A percentile compares a stretch with the other conserved stretches of the same genome.
Evolutionary conservation across 345 rosid genomes (phyloP).

Genomic region (Fremontodendron californicum): DNA sequence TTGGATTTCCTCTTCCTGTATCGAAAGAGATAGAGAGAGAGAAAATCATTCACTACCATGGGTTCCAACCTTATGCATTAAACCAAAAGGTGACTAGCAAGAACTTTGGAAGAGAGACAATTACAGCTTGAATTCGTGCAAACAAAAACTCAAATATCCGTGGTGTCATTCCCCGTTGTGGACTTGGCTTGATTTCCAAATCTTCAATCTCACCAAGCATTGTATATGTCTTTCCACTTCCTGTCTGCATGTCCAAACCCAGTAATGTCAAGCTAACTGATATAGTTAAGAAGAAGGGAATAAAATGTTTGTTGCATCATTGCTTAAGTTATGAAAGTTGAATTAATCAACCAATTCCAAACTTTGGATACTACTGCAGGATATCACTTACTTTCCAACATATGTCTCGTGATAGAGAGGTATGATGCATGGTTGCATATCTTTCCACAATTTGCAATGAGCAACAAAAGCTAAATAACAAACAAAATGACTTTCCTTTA

Average conservation of each 20-base stretch:
- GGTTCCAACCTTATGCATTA: background rate
- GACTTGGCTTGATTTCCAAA: conserved; percentile 77
- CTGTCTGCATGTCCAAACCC: conserved; percentile 59
- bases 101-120: conserved; percentile 17
- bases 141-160: conserved; percentile 94
- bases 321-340: background rate
- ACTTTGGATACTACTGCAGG: background rate
- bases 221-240: conserved; percentile 97
- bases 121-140: conserved; percentile 94
- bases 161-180: conserved; percentile 88
- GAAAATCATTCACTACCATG: background rate
- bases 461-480: background rate
- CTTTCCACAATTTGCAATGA: background rate
- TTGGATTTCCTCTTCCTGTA: conserved; percentile 93
- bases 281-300: background rate
- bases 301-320: background rate
- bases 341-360: background rate
- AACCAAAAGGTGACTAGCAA: background rate
- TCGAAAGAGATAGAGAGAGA: conserved; percentile 11
- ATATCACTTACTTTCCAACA: background rate
- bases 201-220: conserved; percentile 87
- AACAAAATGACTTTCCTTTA: background rate
- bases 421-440: background rate
- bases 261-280: conserved; percentile 1
- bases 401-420: background rate